phyloP scores from a whole-genome alignment of 2,329 filamentous ascomycete species.

The Claviceps digitariae region DNA sequence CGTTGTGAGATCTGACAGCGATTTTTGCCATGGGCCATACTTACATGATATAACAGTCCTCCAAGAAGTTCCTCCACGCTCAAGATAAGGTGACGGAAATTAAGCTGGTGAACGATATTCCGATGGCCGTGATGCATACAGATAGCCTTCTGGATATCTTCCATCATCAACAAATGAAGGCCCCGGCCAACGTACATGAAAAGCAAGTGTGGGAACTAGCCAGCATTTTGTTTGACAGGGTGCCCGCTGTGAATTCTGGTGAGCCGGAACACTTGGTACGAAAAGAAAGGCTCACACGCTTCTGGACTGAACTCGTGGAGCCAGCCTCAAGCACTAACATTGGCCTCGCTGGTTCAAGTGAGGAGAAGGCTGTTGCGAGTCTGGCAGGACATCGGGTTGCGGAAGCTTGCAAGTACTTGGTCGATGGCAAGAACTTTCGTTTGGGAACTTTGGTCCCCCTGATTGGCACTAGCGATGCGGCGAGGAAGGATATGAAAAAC shows the following conservation, averaged over 20 bases:
- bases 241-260: conserved; percentile 28
- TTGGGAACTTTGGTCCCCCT: conserved; percentile 76
- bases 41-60: conserved; percentile 27
- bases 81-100: conserved; percentile 45
- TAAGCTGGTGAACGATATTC: conserved; percentile 40
- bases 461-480: conserved; percentile 57
- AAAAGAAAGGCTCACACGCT: conserved; percentile 52
- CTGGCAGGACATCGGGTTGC: conserved; percentile 66
- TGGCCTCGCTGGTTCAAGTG: conserved; percentile 46
- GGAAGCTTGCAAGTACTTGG: conserved; percentile 69
- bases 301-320: conserved; percentile 55
- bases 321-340: conserved; percentile 39
- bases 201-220: conserved; percentile 74
- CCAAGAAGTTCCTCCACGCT: conserved; percentile 37
- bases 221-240: conserved; percentile 73
- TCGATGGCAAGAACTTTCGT: conserved; percentile 65
- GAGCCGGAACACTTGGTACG: conserved; percentile 27
- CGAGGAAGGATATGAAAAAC: conserved; percentile 59
- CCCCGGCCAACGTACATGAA: conserved; percentile 45
- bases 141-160: conserved; percentile 24
- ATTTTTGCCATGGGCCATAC: neutral
- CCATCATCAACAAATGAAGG: conserved; percentile 26
- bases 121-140: conserved; percentile 37
- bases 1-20: neutral
- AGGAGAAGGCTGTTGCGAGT: conserved; percentile 73